Percentiles rank a stretch among this genome's conserved stretches.
Conservation (phyloP, 2,329 filamentous ascomycete genomes). For the Phaeosphaeria sp. region DNA sequence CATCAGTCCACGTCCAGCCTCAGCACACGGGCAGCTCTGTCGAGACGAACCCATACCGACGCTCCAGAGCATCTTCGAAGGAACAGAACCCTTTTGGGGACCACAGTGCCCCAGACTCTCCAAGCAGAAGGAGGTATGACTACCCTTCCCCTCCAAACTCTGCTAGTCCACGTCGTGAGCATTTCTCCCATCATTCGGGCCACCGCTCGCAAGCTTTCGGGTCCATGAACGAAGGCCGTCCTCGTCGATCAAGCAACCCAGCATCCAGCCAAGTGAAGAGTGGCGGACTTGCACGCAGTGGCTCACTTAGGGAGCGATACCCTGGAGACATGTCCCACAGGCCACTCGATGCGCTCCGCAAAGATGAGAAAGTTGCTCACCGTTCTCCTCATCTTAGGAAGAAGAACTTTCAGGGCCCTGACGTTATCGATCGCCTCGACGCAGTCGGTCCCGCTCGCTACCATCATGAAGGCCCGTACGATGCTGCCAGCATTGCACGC, state of each 20-base stretch:
- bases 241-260: conserved; percentile 44
- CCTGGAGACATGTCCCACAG: conserved; percentile 70
- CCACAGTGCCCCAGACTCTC: conserved; percentile 24
- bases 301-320: conserved; percentile 65
- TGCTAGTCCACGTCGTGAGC: conserved; percentile 57
- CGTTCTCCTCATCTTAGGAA: conserved; percentile 71
- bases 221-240: conserved; percentile 35
- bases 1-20: conserved; percentile 38
- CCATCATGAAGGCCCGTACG: conserved; percentile 90
- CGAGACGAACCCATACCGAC: conserved; percentile 54
- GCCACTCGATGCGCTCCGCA: conserved; percentile 70
- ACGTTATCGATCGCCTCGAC: conserved; percentile 83
- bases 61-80: conserved; percentile 38
- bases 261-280: conserved; percentile 29
- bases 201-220: conserved; percentile 43
- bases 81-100: conserved; percentile 29
- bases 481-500: conserved; percentile 76
- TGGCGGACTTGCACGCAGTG: conserved; percentile 46
- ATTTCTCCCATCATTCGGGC: conserved; percentile 32
- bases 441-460: conserved; percentile 68
- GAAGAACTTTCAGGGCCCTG: conserved; percentile 70
- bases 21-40: conserved; percentile 49
- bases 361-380: conserved; percentile 69
- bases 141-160: conserved; percentile 63
- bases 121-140: conserved; percentile 35